Percentiles rank a stretch among this genome's conserved stretches.
Conservation (phyloP, 768 basidiomycete genomes). For the Hortiboletus flavorubellus region DNA sequence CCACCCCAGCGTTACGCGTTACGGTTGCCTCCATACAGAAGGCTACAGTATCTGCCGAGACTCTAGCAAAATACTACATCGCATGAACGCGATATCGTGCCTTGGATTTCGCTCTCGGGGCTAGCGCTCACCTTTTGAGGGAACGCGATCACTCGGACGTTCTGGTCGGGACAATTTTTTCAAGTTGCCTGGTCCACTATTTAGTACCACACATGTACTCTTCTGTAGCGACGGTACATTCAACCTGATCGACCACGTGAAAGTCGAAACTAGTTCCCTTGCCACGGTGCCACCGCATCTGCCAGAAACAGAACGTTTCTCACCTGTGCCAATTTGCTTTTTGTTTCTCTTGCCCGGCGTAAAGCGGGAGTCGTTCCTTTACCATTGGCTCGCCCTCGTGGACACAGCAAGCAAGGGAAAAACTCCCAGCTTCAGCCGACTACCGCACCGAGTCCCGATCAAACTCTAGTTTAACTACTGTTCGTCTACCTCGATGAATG, state of each 20-base stretch:
- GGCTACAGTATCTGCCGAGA: too few species aligned
- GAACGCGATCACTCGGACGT: neutral
- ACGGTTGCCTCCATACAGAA: too few species aligned
- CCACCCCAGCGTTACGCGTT: too few species aligned
- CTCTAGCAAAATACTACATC: neutral
- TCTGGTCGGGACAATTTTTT: neutral
- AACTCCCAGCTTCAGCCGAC: neutral
- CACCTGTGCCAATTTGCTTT: neutral
- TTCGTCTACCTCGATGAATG: conserved; percentile 23
- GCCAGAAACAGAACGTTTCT: neutral
- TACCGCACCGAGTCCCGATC: neutral
- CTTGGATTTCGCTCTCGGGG: neutral
- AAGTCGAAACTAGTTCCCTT: neutral
- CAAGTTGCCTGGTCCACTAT: neutral
- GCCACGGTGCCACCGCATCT: neutral
- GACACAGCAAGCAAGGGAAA: neutral
- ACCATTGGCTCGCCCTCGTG: neutral
- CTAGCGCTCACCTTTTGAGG: neutral
- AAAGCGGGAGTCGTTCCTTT: neutral
- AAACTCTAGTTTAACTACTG: neutral
- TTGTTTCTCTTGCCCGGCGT: neutral
- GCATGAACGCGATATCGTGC: neutral
- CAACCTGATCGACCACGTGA: neutral
- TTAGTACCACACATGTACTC: neutral
- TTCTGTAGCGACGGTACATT: neutral